Evolutionary conservation across 257 asterid species (phyloP).

Genomic region (Petunia axillaris): DNA sequence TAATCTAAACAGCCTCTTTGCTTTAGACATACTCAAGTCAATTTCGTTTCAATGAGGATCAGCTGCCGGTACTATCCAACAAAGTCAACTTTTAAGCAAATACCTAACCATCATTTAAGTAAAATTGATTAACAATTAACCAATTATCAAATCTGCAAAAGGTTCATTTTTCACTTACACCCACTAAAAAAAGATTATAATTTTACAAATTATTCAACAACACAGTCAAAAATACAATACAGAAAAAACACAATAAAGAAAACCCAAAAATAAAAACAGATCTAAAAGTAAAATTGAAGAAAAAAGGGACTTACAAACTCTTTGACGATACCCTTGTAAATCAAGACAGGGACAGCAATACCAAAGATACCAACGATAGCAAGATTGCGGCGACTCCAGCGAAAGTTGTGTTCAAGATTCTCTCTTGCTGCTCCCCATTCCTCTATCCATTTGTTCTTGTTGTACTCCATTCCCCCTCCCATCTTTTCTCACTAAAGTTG

Average conservation of each 20-base stretch:
- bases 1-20: neutral
- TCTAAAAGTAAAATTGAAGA: too few species aligned
- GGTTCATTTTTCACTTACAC: neutral
- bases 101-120: neutral
- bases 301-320: constrained; percentile 62
- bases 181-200: neutral
- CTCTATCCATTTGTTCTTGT: constrained; percentile 88
- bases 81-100: neutral
- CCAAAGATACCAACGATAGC: constrained; percentile 90
- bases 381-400: constrained; percentile 89
- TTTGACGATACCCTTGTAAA: constrained; percentile 86
- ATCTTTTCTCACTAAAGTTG: constrained; percentile 34
- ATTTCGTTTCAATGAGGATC: neutral
- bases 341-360: constrained; percentile 69
- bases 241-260: too few species aligned
- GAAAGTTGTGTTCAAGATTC: constrained; percentile 84
- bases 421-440: constrained; percentile 82
- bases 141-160: neutral
- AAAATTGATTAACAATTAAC: neutral
- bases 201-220: neutral
- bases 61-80: neutral
- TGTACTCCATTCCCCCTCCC: constrained; percentile 95
- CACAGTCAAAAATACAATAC: too few species aligned
- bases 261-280: too few species aligned
- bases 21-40: neutral